Percentiles rank a stretch among this genome's conserved stretches.
These are phyloP conservation scores for Sugiyamaella grinbergsii DNA, from an alignment of 1,139 yeast genomes.

Conservation along the genomic window DNA sequence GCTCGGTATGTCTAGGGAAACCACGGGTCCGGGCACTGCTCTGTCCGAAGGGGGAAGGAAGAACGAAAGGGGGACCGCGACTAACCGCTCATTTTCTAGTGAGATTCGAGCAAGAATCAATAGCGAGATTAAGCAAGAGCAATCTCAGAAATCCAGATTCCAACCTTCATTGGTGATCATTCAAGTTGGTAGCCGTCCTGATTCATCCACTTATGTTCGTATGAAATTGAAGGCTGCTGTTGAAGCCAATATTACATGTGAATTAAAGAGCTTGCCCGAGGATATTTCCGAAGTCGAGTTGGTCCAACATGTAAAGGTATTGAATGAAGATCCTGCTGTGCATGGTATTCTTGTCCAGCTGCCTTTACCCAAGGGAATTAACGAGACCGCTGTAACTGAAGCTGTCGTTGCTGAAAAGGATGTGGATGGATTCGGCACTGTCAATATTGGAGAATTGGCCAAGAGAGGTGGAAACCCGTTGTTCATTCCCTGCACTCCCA, in stretches of 20 bases:
- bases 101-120: constrained; percentile 41
- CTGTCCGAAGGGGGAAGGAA: not conserved
- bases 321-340: constrained; percentile 70
- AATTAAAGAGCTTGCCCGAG: constrained; percentile 40
- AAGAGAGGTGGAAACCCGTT: constrained; percentile 83
- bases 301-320: constrained; percentile 56
- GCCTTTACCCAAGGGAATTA: constrained; percentile 81
- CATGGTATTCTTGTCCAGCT: constrained; percentile 92
- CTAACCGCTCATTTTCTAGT: too few relatives aligned
- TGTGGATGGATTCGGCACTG: constrained; percentile 93
- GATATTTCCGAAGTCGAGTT: constrained; percentile 48
- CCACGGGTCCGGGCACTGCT: not conserved
- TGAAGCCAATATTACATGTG: constrained; percentile 44
- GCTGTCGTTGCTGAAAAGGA: constrained; percentile 81
- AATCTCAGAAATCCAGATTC: constrained; percentile 59
- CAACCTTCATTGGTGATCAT: constrained; percentile 78
- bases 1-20: constrained; percentile 2
- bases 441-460: constrained; percentile 86
- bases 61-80: not conserved
- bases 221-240: constrained; percentile 92
- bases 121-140: constrained; percentile 57
- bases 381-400: constrained; percentile 76
- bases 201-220: constrained; percentile 86
- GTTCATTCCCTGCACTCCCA: constrained; percentile 94
- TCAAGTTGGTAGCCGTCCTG: constrained; percentile 90